phyloP scores from a whole-genome alignment of 352 stramenopile genomes.

The Thraustochytrium sp. region DNA sequence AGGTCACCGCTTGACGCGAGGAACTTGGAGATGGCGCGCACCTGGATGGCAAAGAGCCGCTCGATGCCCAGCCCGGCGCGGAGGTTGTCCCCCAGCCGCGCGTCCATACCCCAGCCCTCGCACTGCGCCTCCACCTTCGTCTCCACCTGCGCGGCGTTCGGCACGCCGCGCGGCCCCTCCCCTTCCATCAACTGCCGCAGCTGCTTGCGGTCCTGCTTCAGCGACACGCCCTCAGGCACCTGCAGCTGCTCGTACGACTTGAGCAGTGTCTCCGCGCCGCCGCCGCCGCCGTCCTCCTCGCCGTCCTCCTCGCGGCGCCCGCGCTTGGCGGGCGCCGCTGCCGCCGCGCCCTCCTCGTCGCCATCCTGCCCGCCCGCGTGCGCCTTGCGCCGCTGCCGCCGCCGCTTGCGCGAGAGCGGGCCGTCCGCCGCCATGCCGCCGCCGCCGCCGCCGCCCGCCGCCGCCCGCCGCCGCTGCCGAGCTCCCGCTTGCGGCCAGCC shows the following conservation, averaged over 20 bases:
- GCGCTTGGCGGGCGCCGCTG: too few relatives aligned
- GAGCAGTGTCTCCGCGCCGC: background rate
- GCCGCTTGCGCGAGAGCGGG: too few relatives aligned
- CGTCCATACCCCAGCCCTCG: conserved; percentile 38
- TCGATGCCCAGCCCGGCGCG: conserved; percentile 54
- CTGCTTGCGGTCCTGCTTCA: background rate
- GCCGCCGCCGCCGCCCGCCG: too few relatives aligned
- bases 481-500: too few relatives aligned
- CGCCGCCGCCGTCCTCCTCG: too few relatives aligned
- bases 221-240: background rate
- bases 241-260: background rate
- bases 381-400: too few relatives aligned
- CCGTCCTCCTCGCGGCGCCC: too few relatives aligned
- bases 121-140: conserved; percentile 57
- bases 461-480: too few relatives aligned
- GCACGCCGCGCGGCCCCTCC: background rate
- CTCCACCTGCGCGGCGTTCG: conserved; percentile 35
- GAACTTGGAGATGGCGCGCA: conserved; percentile 82
- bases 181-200: background rate
- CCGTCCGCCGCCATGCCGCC: too few relatives aligned
- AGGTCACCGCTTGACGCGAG: conserved; percentile 81
- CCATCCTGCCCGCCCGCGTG: too few relatives aligned
- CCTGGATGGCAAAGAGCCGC: conserved; percentile 90
- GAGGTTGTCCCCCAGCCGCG: background rate
- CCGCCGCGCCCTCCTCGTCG: too few relatives aligned